Evolutionary conservation across 1,284 basidiomycete species (phyloP).

Genomic region (Filobasidium uniguttulatum): DNA sequence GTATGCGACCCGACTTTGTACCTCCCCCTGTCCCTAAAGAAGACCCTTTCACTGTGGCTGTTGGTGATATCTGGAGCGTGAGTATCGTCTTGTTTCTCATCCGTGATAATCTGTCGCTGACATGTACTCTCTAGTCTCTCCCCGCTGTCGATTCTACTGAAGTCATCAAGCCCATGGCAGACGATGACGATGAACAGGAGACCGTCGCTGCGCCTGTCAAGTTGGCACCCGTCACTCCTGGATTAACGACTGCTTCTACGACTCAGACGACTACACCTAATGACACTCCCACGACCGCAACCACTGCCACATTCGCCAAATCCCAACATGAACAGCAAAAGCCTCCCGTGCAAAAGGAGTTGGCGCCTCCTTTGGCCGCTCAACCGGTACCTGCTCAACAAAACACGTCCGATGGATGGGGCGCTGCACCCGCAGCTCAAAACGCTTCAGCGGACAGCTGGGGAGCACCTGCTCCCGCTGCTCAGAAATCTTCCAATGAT

Average conservation of each 20-base stretch:
- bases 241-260: background rate
- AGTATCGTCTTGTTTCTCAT: background rate
- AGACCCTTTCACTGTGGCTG: background rate
- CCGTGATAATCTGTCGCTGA: background rate
- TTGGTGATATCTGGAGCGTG: conserved; percentile 1
- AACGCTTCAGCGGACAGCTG: too few relatives aligned
- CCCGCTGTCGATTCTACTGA: background rate
- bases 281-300: too few relatives aligned
- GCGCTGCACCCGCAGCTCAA: too few relatives aligned
- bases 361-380: too few relatives aligned
- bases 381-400: too few relatives aligned
- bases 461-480: too few relatives aligned
- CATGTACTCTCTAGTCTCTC: background rate
- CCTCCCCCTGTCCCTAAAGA: background rate
- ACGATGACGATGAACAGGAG: background rate
- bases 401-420: too few relatives aligned
- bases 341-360: background rate
- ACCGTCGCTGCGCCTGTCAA: background rate
- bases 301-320: background rate
- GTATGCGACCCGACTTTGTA: too few relatives aligned
- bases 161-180: background rate
- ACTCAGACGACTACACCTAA: too few relatives aligned
- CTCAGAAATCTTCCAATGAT: too few relatives aligned
- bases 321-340: background rate
- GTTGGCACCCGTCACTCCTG: background rate